Percentiles rank a stretch among this genome's conserved stretches.
Conservation (phyloP, 257 asterid genomes). For the Nicotiana knightiana region DNA sequence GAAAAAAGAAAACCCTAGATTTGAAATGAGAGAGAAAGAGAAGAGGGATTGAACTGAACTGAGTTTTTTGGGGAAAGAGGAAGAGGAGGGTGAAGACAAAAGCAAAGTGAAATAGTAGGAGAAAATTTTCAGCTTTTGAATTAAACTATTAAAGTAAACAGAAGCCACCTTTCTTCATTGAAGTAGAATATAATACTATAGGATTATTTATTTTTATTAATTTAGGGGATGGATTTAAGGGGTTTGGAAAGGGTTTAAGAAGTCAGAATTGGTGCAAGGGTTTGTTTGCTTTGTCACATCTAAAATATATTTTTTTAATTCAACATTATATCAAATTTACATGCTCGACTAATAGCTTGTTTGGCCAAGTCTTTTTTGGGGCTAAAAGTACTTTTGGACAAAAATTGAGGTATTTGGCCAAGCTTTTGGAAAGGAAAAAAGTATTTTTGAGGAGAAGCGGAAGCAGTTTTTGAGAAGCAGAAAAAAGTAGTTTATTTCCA, state of each 20-base stretch:
- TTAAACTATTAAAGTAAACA: slow-evolving; percentile 47
- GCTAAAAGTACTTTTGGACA: too few relatives aligned
- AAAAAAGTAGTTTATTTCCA: too few relatives aligned
- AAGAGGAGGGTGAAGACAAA: slow-evolving; percentile 61
- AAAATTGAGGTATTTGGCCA: too few relatives aligned
- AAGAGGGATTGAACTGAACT: slow-evolving; percentile 10
- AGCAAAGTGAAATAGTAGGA: slow-evolving; percentile 39
- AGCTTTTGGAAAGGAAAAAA: too few relatives aligned
- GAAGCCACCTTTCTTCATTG: slow-evolving; percentile 22
- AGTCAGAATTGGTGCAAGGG: slow-evolving; percentile 12
- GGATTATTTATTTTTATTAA: neutral
- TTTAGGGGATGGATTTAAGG: neutral
- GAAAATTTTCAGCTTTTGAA: slow-evolving; percentile 48
- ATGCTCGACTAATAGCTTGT: too few relatives aligned
- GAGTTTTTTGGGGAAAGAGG: slow-evolving; percentile 38
- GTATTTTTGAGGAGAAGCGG: too few relatives aligned
- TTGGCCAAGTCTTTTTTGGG: too few relatives aligned
- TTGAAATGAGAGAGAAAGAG: slow-evolving; percentile 34
- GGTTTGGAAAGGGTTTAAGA: slow-evolving; percentile 12
- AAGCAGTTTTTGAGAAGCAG: too few relatives aligned
- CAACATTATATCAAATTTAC: too few relatives aligned
- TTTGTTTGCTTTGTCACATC: too few relatives aligned
- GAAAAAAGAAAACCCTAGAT: slow-evolving; percentile 66
- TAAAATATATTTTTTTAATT: too few relatives aligned
- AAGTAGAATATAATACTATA: slow-evolving; percentile 9